These are phyloP conservation scores for Saccharomyces pastorianus DNA, from an alignment of 1,139 yeast genomes.

Conservation along the genomic window DNA sequence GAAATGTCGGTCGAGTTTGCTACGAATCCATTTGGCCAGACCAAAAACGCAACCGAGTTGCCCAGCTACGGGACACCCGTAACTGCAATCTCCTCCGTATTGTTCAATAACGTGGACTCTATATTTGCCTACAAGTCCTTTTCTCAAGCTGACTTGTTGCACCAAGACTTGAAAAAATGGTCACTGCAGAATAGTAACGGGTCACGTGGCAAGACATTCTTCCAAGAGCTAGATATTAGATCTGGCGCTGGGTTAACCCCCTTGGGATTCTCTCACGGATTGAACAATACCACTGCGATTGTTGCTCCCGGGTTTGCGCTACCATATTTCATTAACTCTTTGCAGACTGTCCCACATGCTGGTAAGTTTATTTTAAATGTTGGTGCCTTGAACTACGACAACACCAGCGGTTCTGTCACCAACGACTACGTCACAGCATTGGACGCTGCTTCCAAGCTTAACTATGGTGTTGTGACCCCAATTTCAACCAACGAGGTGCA, in stretches of 20 bases:
- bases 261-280: constrained; percentile 56
- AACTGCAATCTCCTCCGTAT: constrained; percentile 49
- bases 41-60: constrained; percentile 48
- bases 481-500: constrained; percentile 56
- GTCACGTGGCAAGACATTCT: constrained; percentile 33
- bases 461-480: constrained; percentile 68
- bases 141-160: constrained; percentile 54
- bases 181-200: constrained; percentile 46
- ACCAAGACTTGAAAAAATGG: constrained; percentile 58
- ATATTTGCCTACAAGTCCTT: constrained; percentile 66
- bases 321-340: constrained; percentile 46
- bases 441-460: constrained; percentile 54
- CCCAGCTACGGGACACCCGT: constrained; percentile 26
- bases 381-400: constrained; percentile 64
- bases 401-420: constrained; percentile 42
- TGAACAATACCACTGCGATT: constrained; percentile 34
- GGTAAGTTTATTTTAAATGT: constrained; percentile 56
- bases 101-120: constrained; percentile 54
- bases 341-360: constrained; percentile 30
- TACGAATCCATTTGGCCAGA: constrained; percentile 49
- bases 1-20: constrained; percentile 1
- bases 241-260: constrained; percentile 79
- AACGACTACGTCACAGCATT: constrained; percentile 62
- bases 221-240: constrained; percentile 54
- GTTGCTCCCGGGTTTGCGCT: constrained; percentile 64